These are phyloP conservation scores for Zostera marina DNA, from an alignment of 116 monocot species.

Conservation along the genomic window DNA sequence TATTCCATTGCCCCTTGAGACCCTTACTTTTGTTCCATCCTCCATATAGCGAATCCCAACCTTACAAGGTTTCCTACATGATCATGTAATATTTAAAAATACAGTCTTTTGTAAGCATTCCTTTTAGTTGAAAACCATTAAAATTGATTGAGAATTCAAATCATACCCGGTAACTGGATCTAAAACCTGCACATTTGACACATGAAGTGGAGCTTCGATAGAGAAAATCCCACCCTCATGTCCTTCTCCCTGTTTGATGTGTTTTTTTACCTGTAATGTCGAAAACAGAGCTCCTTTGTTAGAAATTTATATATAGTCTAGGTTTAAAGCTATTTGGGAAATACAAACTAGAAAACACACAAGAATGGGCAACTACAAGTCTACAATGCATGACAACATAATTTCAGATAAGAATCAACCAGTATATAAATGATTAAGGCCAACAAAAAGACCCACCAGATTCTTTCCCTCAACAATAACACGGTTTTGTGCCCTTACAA, in stretches of 20 bases:
- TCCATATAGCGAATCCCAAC: constrained; percentile 65
- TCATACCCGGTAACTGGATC: constrained; percentile 83
- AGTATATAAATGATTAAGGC: neutral
- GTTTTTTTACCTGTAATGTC: constrained; percentile 68
- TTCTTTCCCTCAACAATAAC: constrained; percentile 96
- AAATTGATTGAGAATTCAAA: neutral
- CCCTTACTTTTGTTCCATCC: constrained; percentile 80
- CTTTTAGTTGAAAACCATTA: neutral
- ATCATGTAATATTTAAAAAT: neutral
- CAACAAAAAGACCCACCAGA: constrained; percentile 23
- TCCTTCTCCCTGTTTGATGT: constrained; percentile 91
- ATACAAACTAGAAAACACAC: neutral
- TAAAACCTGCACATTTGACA: constrained; percentile 88
- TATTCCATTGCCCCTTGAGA: constrained; percentile 63
- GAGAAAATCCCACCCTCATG: constrained; percentile 91
- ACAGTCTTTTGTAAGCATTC: neutral
- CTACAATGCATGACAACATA: neutral
- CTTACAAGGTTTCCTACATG: constrained; percentile 71
- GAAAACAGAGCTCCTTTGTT: neutral
- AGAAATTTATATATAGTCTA: neutral
- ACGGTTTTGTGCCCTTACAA: constrained; percentile 80
- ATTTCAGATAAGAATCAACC: neutral
- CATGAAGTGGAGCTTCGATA: constrained; percentile 94
- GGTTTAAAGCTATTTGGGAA: neutral
- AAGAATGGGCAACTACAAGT: neutral